Base-by-base conservation (phyloP, 306 rosid species). In the Lablab purpureus region DNA sequence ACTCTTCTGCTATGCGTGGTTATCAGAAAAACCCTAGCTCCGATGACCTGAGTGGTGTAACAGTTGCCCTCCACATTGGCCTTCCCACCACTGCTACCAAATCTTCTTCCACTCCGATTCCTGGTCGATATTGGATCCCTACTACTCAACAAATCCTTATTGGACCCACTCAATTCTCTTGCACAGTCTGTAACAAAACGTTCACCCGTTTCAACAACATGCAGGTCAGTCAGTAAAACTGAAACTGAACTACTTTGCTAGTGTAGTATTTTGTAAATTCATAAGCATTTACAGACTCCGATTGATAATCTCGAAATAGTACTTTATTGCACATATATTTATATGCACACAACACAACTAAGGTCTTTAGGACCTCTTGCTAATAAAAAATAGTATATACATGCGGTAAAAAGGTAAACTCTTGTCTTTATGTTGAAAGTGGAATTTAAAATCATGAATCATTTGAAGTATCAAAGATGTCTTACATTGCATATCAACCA, bases 151-250 rank as follows among this genome's bases (percentile, higher is more conserved):
- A 91, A 81, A 91, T 91, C 83, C 91, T 91, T 1, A 88, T 87
- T 23, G 96, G 96, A 9, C 90, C 92, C 6, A 89, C 96, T 10
- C 93, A 89, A 67, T 91, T 89, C 79, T 87, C 96, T 74, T 91
- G 96, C 87, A 49, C 87, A 0, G 92, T 91, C 74, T 91, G 96
- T 82, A 74, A 68, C 85, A 91, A 91, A 84, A 87, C 96, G 41
- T 91, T 91, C 89, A 89, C 83, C 74, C 75, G 93, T 76, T 91
- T 81, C 90, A 91, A 91, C 85, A 91, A 91, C 89, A 91, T 91
- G 93, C 96, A 89, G 93, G 96, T 91, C 5, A 21, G 23, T 68
- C 6, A 2, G 12, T 37, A 27, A 47, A 17, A 0, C 56, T 25
- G 4, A 25, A 74, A 56, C 28, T 55, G 2, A 74, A 23, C 56